Evolutionary conservation across 1,284 basidiomycete species (phyloP).

Genomic region (Rhodofomes roseus): DNA sequence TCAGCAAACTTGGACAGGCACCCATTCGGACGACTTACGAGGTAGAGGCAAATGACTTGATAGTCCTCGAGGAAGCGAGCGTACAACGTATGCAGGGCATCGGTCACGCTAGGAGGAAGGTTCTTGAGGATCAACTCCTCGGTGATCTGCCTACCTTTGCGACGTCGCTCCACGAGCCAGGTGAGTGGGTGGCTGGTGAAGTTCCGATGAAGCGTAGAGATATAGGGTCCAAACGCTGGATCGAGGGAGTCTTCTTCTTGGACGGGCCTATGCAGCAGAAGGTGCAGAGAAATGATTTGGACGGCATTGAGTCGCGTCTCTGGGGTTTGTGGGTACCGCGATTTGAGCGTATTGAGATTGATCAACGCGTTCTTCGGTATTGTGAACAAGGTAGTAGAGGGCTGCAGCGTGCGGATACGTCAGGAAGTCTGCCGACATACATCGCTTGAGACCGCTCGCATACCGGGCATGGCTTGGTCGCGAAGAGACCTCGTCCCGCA

Average conservation of each 20-base stretch:
- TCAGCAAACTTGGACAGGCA: background rate
- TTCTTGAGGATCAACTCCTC: slow-evolving; percentile 30
- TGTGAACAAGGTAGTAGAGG: slow-evolving; percentile 55
- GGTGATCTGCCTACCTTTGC: slow-evolving; percentile 13
- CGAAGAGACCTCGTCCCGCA: slow-evolving; percentile 71
- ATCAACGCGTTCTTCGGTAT: slow-evolving; percentile 69
- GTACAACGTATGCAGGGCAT: slow-evolving; percentile 45
- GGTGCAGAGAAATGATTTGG: slow-evolving; percentile 48
- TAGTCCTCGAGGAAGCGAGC: slow-evolving; percentile 61
- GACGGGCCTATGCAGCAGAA: slow-evolving; percentile 35
- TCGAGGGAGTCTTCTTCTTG: slow-evolving; percentile 42
- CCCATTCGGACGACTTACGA: slow-evolving; percentile 45
- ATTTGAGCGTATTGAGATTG: slow-evolving; percentile 62
- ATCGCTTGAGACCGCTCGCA: slow-evolving; percentile 14
- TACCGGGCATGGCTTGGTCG: slow-evolving; percentile 43
- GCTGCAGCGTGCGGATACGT: slow-evolving; percentile 31
- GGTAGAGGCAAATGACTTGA: slow-evolving; percentile 40
- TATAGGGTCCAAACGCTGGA: slow-evolving; percentile 69
- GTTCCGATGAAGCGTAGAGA: slow-evolving; percentile 64
- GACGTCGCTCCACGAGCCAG: slow-evolving; percentile 48
- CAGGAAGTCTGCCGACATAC: background rate
- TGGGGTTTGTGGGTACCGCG: slow-evolving; percentile 41
- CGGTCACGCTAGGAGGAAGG: slow-evolving; percentile 49
- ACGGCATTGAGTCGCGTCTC: slow-evolving; percentile 44
- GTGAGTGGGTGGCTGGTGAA: slow-evolving; percentile 76